Evolutionary conservation across 345 rosid genomes (phyloP), one percentile per base, ranked within the genome.

Genomic region (Eutrema heterophyllum): DNA sequence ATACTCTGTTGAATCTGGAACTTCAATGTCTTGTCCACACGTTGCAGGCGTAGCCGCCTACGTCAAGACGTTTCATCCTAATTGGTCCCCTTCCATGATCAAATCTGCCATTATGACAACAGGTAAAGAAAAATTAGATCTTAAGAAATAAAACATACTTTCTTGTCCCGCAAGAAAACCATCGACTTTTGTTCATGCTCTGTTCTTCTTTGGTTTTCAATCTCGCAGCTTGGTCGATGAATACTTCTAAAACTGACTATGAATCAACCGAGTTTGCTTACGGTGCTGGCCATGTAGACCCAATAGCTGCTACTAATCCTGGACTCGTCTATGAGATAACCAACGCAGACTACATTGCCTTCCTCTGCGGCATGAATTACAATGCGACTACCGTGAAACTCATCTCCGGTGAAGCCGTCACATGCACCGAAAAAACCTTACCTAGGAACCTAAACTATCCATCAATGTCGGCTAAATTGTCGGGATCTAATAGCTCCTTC

Each of bases 61-160:
- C 45, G 32, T 83, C 38, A 80, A 84, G 30, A 30, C 84, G 27
- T 67, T 75, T 55, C 68, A 82, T 61, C 84, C 90, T 0, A 62
- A 73, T 45, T 89, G 90, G 88, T 83, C 92, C 33, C 84, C 82
- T 39, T 76, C 85, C 12, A 73, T 79, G 72, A 74, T 84, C 4
- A 59, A 74, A 39, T 84, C 84, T 32, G 83, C 85, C 43, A 46
- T 84, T 26, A 82, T 83, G 83, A 83, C 86, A 15, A 83, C 82
- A 0, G 81, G 84, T 83, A 6, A 21, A 11, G 3, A 2, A 38
- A 58, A 21, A 18, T 3, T 11, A 35, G 2, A 30, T 55, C 5
- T 52, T 15, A 15, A 57, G 29, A 16, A 5, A 9, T 8, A 9
- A 9, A 15, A 6, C 14, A 10, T 10, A 52, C 18, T 58, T 58